phyloP scores from a whole-genome alignment of 2,329 filamentous ascomycete genomes.

The Malbranchea zuffiana region DNA sequence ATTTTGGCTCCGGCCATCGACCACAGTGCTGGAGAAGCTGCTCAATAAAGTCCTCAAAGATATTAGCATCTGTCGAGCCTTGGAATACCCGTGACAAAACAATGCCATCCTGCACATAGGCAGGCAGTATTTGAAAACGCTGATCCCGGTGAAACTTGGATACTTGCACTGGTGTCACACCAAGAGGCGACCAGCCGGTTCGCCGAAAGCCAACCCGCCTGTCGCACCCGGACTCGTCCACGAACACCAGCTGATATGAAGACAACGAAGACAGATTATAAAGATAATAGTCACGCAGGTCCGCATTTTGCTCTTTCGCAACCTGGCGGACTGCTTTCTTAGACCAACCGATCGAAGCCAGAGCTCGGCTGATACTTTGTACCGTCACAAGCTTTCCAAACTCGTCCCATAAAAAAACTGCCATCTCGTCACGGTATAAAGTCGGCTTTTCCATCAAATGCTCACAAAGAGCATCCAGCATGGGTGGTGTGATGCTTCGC shows the following conservation, averaged over 20 bases:
- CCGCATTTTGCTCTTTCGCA: slow-evolving; percentile 24
- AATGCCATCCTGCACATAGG: slow-evolving; percentile 24
- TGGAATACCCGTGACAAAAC: slow-evolving; percentile 21
- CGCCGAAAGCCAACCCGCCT: slow-evolving; percentile 25
- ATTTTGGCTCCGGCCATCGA: slow-evolving; percentile 22
- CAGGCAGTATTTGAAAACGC: slow-evolving; percentile 23
- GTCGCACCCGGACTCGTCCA: slow-evolving; percentile 31
- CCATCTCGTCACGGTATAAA: slow-evolving; percentile 20
- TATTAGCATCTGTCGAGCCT: slow-evolving; percentile 21
- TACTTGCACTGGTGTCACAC: slow-evolving; percentile 21
- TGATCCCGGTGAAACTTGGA: slow-evolving; percentile 17
- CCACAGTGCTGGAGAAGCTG: slow-evolving; percentile 22
- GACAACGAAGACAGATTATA: slow-evolving; percentile 24
- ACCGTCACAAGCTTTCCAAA: slow-evolving; percentile 15
- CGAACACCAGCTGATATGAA: slow-evolving; percentile 27
- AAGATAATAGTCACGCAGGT: slow-evolving; percentile 28
- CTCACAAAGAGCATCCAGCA: slow-evolving; percentile 20
- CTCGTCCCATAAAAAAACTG: slow-evolving; percentile 17
- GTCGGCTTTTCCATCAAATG: slow-evolving; percentile 19
- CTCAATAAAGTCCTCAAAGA: slow-evolving; percentile 25
- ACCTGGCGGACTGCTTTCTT: slow-evolving; percentile 24
- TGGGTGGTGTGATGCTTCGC: slow-evolving; percentile 17
- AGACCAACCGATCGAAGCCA: slow-evolving; percentile 19
- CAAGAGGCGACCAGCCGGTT: slow-evolving; percentile 27
- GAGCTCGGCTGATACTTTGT: slow-evolving; percentile 18